These are phyloP conservation scores for Camillea tinctor DNA, from an alignment of 2,329 filamentous ascomycete species.

Conservation along the genomic window DNA sequence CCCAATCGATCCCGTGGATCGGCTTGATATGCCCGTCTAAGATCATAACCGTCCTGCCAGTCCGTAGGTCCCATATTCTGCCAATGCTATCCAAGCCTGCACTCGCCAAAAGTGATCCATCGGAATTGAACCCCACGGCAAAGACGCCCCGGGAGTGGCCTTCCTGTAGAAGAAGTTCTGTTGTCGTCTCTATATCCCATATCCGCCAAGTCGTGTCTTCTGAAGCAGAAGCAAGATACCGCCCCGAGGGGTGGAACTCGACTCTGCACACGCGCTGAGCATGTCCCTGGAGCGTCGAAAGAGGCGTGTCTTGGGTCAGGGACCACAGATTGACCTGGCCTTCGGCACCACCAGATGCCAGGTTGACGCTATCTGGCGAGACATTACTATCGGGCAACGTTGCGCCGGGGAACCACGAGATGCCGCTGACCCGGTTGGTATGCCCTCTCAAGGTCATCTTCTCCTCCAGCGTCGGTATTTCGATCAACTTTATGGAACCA, in stretches of 20 bases:
- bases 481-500: conserved; percentile 81
- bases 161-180: conserved; percentile 85
- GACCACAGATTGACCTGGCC: conserved; percentile 89
- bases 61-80: conserved; percentile 90
- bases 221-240: conserved; percentile 87
- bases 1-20: conserved; percentile 92
- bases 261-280: conserved; percentile 84
- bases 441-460: conserved; percentile 78
- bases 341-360: conserved; percentile 88
- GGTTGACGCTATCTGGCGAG: conserved; percentile 72
- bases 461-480: conserved; percentile 78
- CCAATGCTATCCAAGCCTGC: conserved; percentile 95
- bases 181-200: conserved; percentile 82
- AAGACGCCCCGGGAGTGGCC: conserved; percentile 95
- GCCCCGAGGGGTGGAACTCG: conserved; percentile 90
- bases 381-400: conserved; percentile 71
- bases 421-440: conserved; percentile 82
- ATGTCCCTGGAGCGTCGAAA: conserved; percentile 81
- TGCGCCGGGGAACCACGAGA: conserved; percentile 85
- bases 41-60: conserved; percentile 92
- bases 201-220: conserved; percentile 96
- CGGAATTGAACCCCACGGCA: conserved; percentile 82
- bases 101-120: conserved; percentile 86
- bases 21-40: conserved; percentile 80
- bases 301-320: conserved; percentile 77